Conservation (phyloP, 2,329 filamentous ascomycete species). For the Ophiostoma perfectum region DNA sequence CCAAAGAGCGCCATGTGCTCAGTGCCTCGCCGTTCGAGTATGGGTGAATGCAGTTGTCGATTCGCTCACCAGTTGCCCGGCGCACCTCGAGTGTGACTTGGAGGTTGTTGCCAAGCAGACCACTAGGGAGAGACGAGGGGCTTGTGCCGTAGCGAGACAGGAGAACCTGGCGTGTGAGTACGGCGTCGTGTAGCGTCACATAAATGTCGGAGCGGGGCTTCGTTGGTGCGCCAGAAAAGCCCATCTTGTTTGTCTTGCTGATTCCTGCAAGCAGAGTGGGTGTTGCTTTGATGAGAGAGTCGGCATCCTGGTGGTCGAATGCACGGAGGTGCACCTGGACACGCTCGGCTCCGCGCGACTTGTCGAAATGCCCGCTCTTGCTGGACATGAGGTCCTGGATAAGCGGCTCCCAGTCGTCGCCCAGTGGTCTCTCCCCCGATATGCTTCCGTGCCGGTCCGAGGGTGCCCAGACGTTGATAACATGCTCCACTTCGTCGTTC, state of each 20-base stretch:
- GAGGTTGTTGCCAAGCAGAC: constrained; percentile 64
- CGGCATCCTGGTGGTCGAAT: constrained; percentile 72
- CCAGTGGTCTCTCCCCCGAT: constrained; percentile 50
- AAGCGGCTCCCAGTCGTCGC: constrained; percentile 66
- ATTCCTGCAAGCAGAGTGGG: constrained; percentile 82
- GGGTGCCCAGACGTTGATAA: constrained; percentile 72
- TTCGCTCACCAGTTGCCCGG: constrained; percentile 67
- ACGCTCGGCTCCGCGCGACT: constrained; percentile 65
- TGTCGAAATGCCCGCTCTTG: constrained; percentile 66
- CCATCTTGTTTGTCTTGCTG: constrained; percentile 77
- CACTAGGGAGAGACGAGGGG: constrained; percentile 62
- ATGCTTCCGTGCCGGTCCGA: constrained; percentile 41
- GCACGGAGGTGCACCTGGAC: constrained; percentile 73
- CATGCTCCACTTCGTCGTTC: constrained; percentile 65
- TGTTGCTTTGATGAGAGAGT: constrained; percentile 74
- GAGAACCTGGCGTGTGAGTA: constrained; percentile 69
- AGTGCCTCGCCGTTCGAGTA: constrained; percentile 73
- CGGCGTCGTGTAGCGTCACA: constrained; percentile 72
- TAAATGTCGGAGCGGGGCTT: constrained; percentile 93
- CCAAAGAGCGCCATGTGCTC: constrained; percentile 84
- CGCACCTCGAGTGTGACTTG: constrained; percentile 88
- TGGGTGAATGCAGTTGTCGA: constrained; percentile 82
- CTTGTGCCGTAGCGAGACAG: constrained; percentile 66
- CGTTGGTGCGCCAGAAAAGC: constrained; percentile 86
- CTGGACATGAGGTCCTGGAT: constrained; percentile 69